Evolutionary conservation across 352 stramenopile genomes (phyloP).

Genomic region (Phytophthora sp.): DNA sequence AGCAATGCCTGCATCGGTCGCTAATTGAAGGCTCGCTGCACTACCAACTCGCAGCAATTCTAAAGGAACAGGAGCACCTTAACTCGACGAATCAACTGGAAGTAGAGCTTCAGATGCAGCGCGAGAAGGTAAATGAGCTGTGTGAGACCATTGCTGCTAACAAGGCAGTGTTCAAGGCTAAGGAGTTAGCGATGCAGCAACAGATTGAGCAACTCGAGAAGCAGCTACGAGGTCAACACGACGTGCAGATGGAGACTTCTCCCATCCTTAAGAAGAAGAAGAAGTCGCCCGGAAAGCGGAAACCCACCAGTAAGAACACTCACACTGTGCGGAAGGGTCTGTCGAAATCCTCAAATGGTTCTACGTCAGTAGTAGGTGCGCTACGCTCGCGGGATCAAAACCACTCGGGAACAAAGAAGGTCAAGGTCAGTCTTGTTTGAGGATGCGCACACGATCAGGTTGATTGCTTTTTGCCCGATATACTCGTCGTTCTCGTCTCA

Average conservation of each 20-base stretch:
- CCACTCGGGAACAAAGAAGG: constrained; percentile 56
- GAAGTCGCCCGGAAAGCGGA: constrained; percentile 59
- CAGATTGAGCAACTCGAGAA: constrained; percentile 64
- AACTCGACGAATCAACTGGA: constrained; percentile 44
- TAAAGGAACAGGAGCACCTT: constrained; percentile 55
- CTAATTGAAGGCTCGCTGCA: constrained; percentile 66
- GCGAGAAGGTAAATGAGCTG: constrained; percentile 66
- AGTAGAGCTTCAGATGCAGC: constrained; percentile 51
- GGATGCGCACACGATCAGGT: constrained; percentile 14
- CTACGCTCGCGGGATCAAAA: constrained; percentile 60
- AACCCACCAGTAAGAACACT: constrained; percentile 51
- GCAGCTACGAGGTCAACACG: constrained; percentile 43
- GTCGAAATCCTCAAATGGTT: constrained; percentile 47
- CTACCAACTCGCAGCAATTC: constrained; percentile 55
- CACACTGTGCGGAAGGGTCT: constrained; percentile 49
- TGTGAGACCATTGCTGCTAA: constrained; percentile 63
- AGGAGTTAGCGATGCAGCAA: constrained; percentile 72
- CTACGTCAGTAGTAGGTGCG: constrained; percentile 56
- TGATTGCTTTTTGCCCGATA: constrained; percentile 4
- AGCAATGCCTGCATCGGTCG: constrained; percentile 71
- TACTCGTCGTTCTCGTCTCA: constrained; percentile 19
- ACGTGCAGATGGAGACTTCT: constrained; percentile 44
- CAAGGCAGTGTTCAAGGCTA: constrained; percentile 62
- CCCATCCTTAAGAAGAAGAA: constrained; percentile 46
- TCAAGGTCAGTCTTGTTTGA: constrained; percentile 56